Percentiles rank a stretch among this genome's conserved stretches.
Evolutionary conservation across 2,329 filamentous ascomycete genomes (phyloP).

Genomic region (Keithomyces neogunnii): DNA sequence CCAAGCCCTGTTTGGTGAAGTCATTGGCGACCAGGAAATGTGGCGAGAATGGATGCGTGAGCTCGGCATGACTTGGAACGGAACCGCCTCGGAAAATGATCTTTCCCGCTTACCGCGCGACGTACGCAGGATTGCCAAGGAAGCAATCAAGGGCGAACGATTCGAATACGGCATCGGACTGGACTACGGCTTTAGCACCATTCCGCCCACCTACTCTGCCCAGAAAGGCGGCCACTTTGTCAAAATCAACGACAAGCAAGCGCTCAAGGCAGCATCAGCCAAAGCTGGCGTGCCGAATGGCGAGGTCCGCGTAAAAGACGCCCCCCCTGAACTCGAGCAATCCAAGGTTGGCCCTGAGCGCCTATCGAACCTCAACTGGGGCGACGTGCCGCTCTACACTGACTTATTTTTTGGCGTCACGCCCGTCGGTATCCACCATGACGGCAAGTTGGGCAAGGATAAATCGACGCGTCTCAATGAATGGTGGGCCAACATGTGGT

Average conservation of each 20-base stretch:
- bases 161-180: conserved; percentile 32
- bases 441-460: conserved; percentile 24
- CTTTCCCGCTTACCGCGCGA: conserved; percentile 9
- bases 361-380: conserved; percentile 17
- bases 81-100: conserved; percentile 11
- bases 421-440: conserved; percentile 28
- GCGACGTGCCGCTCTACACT: conserved; percentile 24
- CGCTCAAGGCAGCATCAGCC: conserved; percentile 15
- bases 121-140: conserved; percentile 17
- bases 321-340: conserved; percentile 18
- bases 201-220: conserved; percentile 18
- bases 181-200: conserved; percentile 29
- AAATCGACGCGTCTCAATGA: conserved; percentile 22
- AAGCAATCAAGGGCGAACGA: conserved; percentile 17
- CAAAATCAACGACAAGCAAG: conserved; percentile 15
- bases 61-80: conserved; percentile 24
- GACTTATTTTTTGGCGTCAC: conserved; percentile 28
- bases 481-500: conserved; percentile 30
- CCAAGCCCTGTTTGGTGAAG: conserved; percentile 27
- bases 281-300: conserved; percentile 13
- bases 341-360: neutral
- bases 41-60: conserved; percentile 24
- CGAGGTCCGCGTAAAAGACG: conserved; percentile 16
- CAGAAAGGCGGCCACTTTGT: conserved; percentile 28
- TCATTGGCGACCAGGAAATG: conserved; percentile 30